Percentiles rank a stretch among this genome's conserved stretches.
phyloP scores from a whole-genome alignment of 495 filamentous ascomycete genomes.

The Neurospora sp. region DNA sequence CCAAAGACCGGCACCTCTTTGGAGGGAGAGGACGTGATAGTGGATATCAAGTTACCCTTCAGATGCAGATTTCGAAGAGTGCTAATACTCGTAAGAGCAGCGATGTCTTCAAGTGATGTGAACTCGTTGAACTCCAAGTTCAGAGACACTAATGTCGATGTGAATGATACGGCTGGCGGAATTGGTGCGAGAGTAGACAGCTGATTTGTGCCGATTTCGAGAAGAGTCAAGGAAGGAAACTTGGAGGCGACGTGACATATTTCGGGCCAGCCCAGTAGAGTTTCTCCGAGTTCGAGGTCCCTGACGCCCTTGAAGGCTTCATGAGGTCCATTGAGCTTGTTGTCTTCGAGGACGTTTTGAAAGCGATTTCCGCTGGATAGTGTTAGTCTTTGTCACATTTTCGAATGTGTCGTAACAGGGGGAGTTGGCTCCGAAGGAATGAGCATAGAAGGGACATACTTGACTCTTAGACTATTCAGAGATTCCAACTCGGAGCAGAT shows the following conservation, averaged over 20 bases:
- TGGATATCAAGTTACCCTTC: constrained; percentile 43
- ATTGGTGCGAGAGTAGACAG: constrained; percentile 30
- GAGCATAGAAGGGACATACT: constrained; percentile 40
- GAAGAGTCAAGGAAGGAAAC: constrained; percentile 51
- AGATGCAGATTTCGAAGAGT: constrained; percentile 53
- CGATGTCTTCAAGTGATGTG: constrained; percentile 46
- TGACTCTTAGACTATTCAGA: constrained; percentile 57
- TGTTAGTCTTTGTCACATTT: not conserved
- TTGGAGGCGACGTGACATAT: constrained; percentile 38
- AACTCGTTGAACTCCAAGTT: constrained; percentile 71
- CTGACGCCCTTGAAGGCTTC: constrained; percentile 45
- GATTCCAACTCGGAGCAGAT: constrained; percentile 58
- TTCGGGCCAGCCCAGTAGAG: constrained; percentile 62
- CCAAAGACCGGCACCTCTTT: constrained; percentile 20
- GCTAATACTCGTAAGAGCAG: constrained; percentile 44
- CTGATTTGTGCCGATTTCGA: constrained; percentile 43
- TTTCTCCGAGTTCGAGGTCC: constrained; percentile 65
- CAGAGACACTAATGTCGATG: constrained; percentile 42
- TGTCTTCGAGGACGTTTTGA: constrained; percentile 27
- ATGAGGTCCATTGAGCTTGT: constrained; percentile 21
- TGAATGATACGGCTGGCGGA: constrained; percentile 36
- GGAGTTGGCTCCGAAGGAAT: not conserved
- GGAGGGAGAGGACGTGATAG: constrained; percentile 13
- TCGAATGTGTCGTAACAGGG: not conserved
- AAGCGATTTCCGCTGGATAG: constrained; percentile 66